phyloP scores from a whole-genome alignment of 1,284 basidiomycete species.

The Cryptococcus neoformans region DNA sequence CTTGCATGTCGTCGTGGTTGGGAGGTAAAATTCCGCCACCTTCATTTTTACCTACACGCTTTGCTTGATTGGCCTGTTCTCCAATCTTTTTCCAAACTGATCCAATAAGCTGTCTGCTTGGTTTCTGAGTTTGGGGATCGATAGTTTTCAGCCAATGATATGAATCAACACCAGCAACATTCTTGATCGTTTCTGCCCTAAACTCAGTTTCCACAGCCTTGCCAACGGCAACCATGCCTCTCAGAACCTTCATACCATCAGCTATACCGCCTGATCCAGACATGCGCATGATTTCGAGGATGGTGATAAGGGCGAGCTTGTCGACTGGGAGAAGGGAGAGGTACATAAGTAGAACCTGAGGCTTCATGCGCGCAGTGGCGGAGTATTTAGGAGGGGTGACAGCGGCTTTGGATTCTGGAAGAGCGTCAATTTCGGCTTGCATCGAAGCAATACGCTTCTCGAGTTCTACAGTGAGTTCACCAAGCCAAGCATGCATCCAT shows the following conservation, averaged over 20 bases:
- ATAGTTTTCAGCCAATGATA: constrained; percentile 32
- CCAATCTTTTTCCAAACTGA: constrained; percentile 42
- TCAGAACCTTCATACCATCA: constrained; percentile 87
- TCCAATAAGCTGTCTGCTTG: constrained; percentile 21
- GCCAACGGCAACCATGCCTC: constrained; percentile 78
- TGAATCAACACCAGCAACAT: constrained; percentile 48
- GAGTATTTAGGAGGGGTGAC: constrained; percentile 12
- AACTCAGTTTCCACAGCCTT: constrained; percentile 85
- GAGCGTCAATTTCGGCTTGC: constrained; percentile 45
- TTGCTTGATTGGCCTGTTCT: constrained; percentile 55
- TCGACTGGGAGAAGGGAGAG: constrained; percentile 70
- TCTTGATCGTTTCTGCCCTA: constrained; percentile 74
- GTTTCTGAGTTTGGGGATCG: constrained; percentile 35
- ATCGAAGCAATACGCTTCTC: constrained; percentile 59
- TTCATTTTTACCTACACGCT: constrained; percentile 26
- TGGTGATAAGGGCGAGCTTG: constrained; percentile 82
- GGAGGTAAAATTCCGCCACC: background rate
- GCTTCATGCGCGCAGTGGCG: constrained; percentile 22
- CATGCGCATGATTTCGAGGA: constrained; percentile 85
- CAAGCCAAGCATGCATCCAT: constrained; percentile 88
- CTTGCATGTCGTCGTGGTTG: constrained; percentile 52
- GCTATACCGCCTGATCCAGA: constrained; percentile 71
- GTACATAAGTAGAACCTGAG: constrained; percentile 53
- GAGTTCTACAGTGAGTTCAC: constrained; percentile 59
- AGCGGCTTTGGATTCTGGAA: constrained; percentile 10